Evolutionary conservation across 2,329 filamentous ascomycete genomes (phyloP).

Genomic region (Sporothrix luriei): DNA sequence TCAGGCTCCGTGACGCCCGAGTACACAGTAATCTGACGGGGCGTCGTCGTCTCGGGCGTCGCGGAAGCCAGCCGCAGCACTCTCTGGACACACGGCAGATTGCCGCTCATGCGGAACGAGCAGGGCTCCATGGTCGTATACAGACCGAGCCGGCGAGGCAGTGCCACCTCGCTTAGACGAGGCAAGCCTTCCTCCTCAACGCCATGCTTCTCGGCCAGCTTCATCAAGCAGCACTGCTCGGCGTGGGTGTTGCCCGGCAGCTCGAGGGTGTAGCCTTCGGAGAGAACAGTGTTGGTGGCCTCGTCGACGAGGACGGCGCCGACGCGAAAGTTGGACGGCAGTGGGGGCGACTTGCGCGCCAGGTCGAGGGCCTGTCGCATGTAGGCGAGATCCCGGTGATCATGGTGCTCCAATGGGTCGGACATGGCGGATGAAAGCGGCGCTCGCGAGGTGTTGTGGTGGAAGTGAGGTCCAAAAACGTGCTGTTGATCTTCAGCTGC

Average conservation of each 20-base stretch:
- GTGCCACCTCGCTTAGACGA: slow-evolving; percentile 48
- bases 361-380: slow-evolving; percentile 75
- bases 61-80: slow-evolving; percentile 62
- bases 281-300: slow-evolving; percentile 43
- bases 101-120: slow-evolving; percentile 71
- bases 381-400: slow-evolving; percentile 51
- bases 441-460: not conserved
- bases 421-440: not conserved
- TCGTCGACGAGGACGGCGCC: slow-evolving; percentile 81
- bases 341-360: slow-evolving; percentile 77
- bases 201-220: slow-evolving; percentile 58
- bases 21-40: slow-evolving; percentile 63
- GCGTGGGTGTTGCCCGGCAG: slow-evolving; percentile 92
- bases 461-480: not conserved
- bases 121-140: slow-evolving; percentile 96
- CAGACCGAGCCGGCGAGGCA: slow-evolving; percentile 56
- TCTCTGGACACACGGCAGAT: slow-evolving; percentile 75
- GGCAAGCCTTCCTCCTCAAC: slow-evolving; percentile 59
- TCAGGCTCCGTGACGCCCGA: slow-evolving; percentile 87
- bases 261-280: slow-evolving; percentile 77
- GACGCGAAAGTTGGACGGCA: slow-evolving; percentile 89
- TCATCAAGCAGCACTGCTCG: slow-evolving; percentile 87
- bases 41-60: slow-evolving; percentile 33
- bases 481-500: too few species aligned
- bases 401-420: slow-evolving; percentile 44